Evolutionary conservation across 2,329 filamentous ascomycete genomes (phyloP).

Genomic region (Incumbomyces lentus): DNA sequence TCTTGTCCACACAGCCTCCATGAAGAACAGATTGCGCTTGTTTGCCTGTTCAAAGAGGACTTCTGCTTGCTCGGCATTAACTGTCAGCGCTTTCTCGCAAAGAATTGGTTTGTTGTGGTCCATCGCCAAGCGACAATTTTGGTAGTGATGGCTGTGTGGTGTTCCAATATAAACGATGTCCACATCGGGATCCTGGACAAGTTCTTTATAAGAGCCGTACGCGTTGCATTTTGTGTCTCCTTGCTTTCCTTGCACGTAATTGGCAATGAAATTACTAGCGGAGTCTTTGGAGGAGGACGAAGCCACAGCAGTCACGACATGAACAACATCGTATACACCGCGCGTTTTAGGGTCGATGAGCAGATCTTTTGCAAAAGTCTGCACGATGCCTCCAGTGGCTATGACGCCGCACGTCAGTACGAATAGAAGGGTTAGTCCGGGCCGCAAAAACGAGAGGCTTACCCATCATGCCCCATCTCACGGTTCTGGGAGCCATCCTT

Average conservation of each 20-base stretch:
- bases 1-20: slow-evolving; percentile 85
- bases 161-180: slow-evolving; percentile 86
- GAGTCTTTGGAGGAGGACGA: slow-evolving; percentile 63
- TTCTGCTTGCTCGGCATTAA: slow-evolving; percentile 66
- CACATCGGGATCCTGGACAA: slow-evolving; percentile 67
- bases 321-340: slow-evolving; percentile 59
- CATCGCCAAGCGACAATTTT: slow-evolving; percentile 76
- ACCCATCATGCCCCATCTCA: slow-evolving; percentile 20
- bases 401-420: slow-evolving; percentile 1
- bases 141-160: slow-evolving; percentile 86
- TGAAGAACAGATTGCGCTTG: slow-evolving; percentile 64
- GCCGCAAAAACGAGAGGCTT: neutral
- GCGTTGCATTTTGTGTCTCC: slow-evolving; percentile 47
- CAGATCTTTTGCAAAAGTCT: slow-evolving; percentile 64
- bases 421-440: neutral
- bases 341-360: slow-evolving; percentile 62
- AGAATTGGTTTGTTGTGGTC: slow-evolving; percentile 78
- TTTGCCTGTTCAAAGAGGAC: slow-evolving; percentile 61
- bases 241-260: slow-evolving; percentile 51
- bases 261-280: slow-evolving; percentile 62
- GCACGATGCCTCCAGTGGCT: slow-evolving; percentile 37
- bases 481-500: slow-evolving; percentile 7
- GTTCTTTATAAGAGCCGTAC: slow-evolving; percentile 72
- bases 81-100: slow-evolving; percentile 84
- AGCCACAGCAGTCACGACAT: slow-evolving; percentile 68